Conservation (phyloP, 768 basidiomycete genomes). For the Tephrocybe sp. region DNA sequence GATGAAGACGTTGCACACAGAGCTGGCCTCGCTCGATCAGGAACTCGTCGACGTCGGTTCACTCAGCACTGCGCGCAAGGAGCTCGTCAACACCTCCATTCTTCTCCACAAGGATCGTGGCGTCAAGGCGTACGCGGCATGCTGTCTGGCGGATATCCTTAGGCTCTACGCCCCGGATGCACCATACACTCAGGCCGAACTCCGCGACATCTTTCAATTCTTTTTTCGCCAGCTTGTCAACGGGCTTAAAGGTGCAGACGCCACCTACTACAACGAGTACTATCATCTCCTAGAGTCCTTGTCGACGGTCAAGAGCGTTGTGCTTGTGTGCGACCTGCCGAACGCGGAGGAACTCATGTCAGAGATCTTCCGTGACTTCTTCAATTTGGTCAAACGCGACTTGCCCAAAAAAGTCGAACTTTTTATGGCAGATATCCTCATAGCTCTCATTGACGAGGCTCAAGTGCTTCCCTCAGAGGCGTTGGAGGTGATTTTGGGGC, state of each 20-base stretch:
- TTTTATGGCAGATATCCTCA: slow-evolving; percentile 86
- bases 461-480: slow-evolving; percentile 74
- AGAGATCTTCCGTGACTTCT: slow-evolving; percentile 82
- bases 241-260: slow-evolving; percentile 72
- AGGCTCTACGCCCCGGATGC: slow-evolving; percentile 95
- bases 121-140: slow-evolving; percentile 92
- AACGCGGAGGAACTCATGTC: slow-evolving; percentile 80
- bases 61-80: slow-evolving; percentile 65
- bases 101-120: slow-evolving; percentile 94
- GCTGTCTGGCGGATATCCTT: slow-evolving; percentile 92
- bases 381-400: slow-evolving; percentile 72
- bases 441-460: slow-evolving; percentile 86
- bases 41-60: slow-evolving; percentile 77
- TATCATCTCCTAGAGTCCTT: slow-evolving; percentile 93
- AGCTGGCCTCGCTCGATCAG: slow-evolving; percentile 84
- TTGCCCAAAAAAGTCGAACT: slow-evolving; percentile 78
- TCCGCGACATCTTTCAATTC: slow-evolving; percentile 96
- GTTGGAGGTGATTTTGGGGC: slow-evolving; percentile 76
- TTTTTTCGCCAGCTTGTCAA: slow-evolving; percentile 83
- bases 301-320: slow-evolving; percentile 91
- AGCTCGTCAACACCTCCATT: slow-evolving; percentile 76
- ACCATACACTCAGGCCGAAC: slow-evolving; percentile 84
- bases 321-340: slow-evolving; percentile 89
- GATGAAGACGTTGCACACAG: slow-evolving; percentile 72
- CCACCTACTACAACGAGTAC: slow-evolving; percentile 88